Base-by-base conservation (phyloP, 139 green algal species). In the Chlamydomonas sp. region DNA sequence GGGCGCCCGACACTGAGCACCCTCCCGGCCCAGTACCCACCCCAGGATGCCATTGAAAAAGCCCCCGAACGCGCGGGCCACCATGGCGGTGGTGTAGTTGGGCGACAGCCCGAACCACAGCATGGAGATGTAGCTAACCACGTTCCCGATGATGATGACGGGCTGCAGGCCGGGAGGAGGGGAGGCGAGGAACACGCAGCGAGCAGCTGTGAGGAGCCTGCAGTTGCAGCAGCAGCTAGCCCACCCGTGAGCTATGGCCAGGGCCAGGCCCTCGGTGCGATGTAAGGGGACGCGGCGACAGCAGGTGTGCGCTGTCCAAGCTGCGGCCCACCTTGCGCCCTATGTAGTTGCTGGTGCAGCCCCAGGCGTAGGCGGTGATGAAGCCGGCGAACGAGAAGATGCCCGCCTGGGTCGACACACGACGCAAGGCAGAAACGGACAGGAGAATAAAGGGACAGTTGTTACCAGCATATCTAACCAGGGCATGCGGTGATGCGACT, bases 11-110 rank as follows among this genome's bases (percentile, higher is more conserved):
- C 31, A 49, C 31, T 49, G 31, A 49, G 31, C 31, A 49, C 31
- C 31, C 60, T 49, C 31, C 31, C 31, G 31, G 31, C 31, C 31
- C 31, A 67, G 69, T 17, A 73, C 85, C 88, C 76, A 68, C 83
- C 88, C 93, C 15, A 97, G 93, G 77, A 96, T 94, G 62, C 89
- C 94, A 72, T 97, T 97, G 84, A 96, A 88, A 49, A 93, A 79
- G 12, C 95, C 95, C 12, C 90, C 93, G 49, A 92, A 89, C 1
- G 89, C 67, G 0, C 95, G 81, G 0, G 91, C 83, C 4, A 84
- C 64, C 20, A 91, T 14, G 2, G 95, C 95, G 49, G 76, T 62
- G 10, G 8, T 61, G 64, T 94, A 96, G 57, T 60, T 90, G 62
- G 59, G 66, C 0, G 93, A 82, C 14, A 95, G 68, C 2, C 94